Evolutionary conservation across 176 grass and related monocot species (phyloP), one percentile per base, ranked within the genome.

Genomic region (Dactylis glomerata): DNA sequence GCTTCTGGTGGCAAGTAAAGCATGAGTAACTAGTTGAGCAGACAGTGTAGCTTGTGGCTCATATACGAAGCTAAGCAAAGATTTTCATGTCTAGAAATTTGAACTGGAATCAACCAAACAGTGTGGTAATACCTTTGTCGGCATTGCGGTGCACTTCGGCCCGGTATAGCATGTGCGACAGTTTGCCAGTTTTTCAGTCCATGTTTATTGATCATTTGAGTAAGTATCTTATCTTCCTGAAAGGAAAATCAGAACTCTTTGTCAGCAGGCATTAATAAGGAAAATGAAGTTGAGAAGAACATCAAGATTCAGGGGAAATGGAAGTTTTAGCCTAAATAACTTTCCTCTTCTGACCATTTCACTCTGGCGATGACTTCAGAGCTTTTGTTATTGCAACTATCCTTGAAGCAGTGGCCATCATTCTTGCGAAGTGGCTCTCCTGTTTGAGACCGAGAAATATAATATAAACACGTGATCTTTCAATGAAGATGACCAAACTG

Each of bases 141-240:
- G 55, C 90, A 95, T 73, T 95, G 93, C 32, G 40, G 45, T 62
- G 61, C 85, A 49, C 69, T 74, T 85, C 93, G 83, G 10, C 87
- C 70, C 74, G 88, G 88, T 88, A 95, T 81, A 78, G 90, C 79
- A 68, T 57, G 33, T 75, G 90, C 88, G 54, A 90, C 56, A 56
- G 81, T 83, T 77, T 59, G 67, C 93, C 93, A 92, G 20, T 88
- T 88, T 36, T 86, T 88, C 37, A 73, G 46, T 47, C 93, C 93
- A 78, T 86, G 58, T 85, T 84, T 88, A 5, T 84, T 75, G 34
- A 90, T 75, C 90, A 92, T 92, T 81, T 88, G 54, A 64, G 57
- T 88, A 76, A 95, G 86, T 23, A 68, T 82, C 44, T 92, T 77
- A 88, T 95, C 93, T 82, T 95, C 90, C 93, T 95, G 87, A 66